phyloP scores from a whole-genome alignment of 1,139 yeast genomes.

The Taphrina deformans region DNA sequence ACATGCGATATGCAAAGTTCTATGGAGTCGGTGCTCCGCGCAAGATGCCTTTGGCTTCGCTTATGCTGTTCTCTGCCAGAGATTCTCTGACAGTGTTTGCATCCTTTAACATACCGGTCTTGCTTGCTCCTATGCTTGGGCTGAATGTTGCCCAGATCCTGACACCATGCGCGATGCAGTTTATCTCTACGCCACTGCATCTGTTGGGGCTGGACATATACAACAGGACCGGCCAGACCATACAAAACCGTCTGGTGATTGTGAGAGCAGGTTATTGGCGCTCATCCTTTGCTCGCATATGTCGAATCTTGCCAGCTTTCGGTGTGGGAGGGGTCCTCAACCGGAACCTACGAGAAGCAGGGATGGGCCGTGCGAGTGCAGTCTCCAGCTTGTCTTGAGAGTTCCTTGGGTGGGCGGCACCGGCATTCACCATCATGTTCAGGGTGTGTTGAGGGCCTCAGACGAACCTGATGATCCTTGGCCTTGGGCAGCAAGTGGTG shows the following conservation, averaged over 20 bases:
- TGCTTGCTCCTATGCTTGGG: slow-evolving; percentile 33
- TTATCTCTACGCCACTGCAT: slow-evolving; percentile 35
- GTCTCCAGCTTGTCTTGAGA: slow-evolving; percentile 1
- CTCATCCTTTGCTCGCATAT: slow-evolving; percentile 34
- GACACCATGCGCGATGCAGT: slow-evolving; percentile 35
- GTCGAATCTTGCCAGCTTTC: slow-evolving; percentile 35
- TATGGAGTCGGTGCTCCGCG: slow-evolving; percentile 32
- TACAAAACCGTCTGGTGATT: neutral
- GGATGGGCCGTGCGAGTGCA: neutral
- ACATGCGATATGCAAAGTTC: slow-evolving; percentile 31
- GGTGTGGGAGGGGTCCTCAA: slow-evolving; percentile 35
- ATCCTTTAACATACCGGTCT: slow-evolving; percentile 33
- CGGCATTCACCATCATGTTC: too few species aligned
- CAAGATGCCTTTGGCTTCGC: slow-evolving; percentile 17
- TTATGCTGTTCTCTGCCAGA: slow-evolving; percentile 31
- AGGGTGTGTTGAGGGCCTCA: too few species aligned
- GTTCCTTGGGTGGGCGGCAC: too few species aligned
- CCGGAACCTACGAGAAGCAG: slow-evolving; percentile 16
- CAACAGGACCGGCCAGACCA: slow-evolving; percentile 12
- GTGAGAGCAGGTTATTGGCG: slow-evolving; percentile 27
- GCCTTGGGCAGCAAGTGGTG: too few species aligned
- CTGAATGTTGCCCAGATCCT: slow-evolving; percentile 32
- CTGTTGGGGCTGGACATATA: slow-evolving; percentile 34
- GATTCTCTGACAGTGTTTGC: slow-evolving; percentile 35
- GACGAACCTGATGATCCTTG: too few species aligned